Evolutionary conservation across 1,284 basidiomycete species (phyloP).

Genomic region (Mycena citricolor): DNA sequence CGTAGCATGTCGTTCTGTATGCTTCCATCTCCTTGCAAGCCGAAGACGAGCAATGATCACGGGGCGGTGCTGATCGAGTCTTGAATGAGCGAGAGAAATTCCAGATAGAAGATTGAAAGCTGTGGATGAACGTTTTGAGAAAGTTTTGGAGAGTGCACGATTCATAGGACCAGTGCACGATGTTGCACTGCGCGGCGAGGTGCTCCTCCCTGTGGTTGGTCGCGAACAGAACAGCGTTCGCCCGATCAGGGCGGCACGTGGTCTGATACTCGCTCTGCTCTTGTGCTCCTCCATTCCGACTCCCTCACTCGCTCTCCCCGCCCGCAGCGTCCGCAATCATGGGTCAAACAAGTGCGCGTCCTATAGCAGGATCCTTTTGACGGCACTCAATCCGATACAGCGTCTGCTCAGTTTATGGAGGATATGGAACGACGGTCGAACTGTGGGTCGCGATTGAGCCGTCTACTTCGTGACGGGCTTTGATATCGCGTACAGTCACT

Average conservation of each 20-base stretch:
- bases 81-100: constrained; percentile 14
- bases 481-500: constrained; percentile 65
- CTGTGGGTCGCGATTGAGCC: constrained; percentile 55
- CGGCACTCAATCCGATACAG: constrained; percentile 37
- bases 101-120: constrained; percentile 20
- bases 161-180: constrained; percentile 13
- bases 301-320: background rate
- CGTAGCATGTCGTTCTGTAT: constrained; percentile 14
- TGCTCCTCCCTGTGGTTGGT: constrained; percentile 5
- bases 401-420: constrained; percentile 77
- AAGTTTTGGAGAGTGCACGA: constrained; percentile 7
- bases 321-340: constrained; percentile 18
- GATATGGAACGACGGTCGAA: constrained; percentile 93
- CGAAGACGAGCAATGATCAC: constrained; percentile 15
- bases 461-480: background rate
- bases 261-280: constrained; percentile 6
- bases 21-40: background rate
- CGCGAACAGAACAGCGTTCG: background rate
- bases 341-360: constrained; percentile 24
- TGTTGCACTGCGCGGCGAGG: too few relatives aligned
- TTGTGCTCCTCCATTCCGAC: constrained; percentile 14
- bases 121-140: background rate
- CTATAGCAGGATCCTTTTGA: too few relatives aligned
- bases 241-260: constrained; percentile 4
- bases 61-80: constrained; percentile 21